Percentiles rank a stretch among this genome's conserved stretches.
Evolutionary conservation across 768 basidiomycete genomes (phyloP).

Genomic region (Candolleomyces efflorescens): DNA sequence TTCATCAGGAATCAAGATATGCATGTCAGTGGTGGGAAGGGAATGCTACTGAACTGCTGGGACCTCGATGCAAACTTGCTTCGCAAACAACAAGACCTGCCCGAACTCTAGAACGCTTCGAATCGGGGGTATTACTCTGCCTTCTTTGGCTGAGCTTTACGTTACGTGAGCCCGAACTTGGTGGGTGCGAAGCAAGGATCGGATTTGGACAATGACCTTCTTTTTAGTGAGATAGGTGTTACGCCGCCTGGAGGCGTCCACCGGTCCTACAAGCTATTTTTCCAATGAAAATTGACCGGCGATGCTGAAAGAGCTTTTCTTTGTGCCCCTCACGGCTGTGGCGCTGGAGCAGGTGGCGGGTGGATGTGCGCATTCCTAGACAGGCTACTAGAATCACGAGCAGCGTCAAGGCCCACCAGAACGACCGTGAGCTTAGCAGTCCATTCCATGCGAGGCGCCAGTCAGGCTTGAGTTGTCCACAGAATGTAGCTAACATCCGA

Average conservation of each 20-base stretch:
- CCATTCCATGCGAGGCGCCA: no score
- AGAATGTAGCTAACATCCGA: not conserved
- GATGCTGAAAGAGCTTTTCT: no score
- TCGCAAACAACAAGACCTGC: not conserved
- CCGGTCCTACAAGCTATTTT: not conserved
- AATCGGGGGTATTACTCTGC: constrained; percentile 4
- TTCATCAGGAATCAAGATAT: not conserved
- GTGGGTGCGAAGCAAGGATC: not conserved
- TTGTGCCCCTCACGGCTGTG: no score
- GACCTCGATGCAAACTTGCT: not conserved
- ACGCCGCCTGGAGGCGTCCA: no score
- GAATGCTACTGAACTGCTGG: not conserved
- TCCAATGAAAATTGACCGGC: not conserved
- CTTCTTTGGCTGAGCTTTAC: not conserved
- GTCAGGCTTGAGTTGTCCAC: no score
- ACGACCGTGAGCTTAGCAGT: no score
- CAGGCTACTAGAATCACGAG: no score
- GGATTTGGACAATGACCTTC: constrained; percentile 1
- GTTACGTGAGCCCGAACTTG: constrained; percentile 4
- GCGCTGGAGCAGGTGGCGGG: no score
- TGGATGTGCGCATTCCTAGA: no score
- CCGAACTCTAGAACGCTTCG: constrained; percentile 1
- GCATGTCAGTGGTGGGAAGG: constrained; percentile 2
- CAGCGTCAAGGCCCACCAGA: not conserved
- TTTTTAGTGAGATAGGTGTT: constrained; percentile 1